Base-by-base conservation (phyloP, 1,139 yeast genomes). In the Scheffersomyces parashehatae region DNA sequence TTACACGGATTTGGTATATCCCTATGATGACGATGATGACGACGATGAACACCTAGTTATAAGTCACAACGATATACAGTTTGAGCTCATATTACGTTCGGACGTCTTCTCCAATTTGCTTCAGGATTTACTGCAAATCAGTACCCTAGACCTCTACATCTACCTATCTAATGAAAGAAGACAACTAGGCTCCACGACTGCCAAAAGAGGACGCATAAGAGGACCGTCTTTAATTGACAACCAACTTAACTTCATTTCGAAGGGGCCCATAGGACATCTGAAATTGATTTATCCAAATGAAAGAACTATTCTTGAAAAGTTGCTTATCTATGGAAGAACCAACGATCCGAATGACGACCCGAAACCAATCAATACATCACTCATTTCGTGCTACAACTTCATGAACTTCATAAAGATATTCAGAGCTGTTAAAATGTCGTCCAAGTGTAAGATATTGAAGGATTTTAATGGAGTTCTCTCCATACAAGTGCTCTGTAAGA, bases 21-120 rank as follows among this genome's bases (percentile, higher is more conserved):
- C 73, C 0, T 62, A 60, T 41, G 67, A 63, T 6, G 56, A 57
- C 7, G 67, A 76, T 37, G 76, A 74, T 13, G 60, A 50, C 15
- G 58, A 50, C 7, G 54, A 50, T 1, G 50, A 49, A 11, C 48
- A 51, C 29, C 52, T 70, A 14, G 39, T 63, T 3, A 62, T 85
- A 4, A 83, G 85, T 56, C 70, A 78, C 40, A 62, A 67, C 38
- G 68, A 72, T 20, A 59, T 87, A 3, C 69, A 75, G 35, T 72
- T 82, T 59, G 95, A 89, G 54, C 73, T 86, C 26, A 82, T 87
- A 29, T 63, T 89, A 15, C 79, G 81, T 45, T 84, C 93, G 16
- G 82, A 81, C 44, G 79, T 86, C 4, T 62, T 88, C 29, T 73
- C 78, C 43, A 84, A 83, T 47, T 75, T 87, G 0, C 58, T 89